Base-by-base conservation (phyloP, 805 yeast genomes). In the Komagataella pseudopastoris region DNA sequence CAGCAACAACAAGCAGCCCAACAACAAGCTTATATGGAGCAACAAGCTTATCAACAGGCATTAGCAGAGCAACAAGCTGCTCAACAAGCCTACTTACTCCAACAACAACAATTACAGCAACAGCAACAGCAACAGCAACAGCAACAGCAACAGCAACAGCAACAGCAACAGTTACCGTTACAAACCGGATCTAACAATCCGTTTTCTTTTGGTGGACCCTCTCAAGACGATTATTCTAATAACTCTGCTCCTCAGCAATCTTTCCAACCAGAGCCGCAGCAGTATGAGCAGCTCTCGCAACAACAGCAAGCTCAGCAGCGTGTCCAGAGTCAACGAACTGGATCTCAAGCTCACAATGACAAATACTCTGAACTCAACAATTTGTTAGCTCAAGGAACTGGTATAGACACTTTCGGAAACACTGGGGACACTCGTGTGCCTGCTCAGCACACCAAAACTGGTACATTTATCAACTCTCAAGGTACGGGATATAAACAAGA, bases 361-460 rank as follows among this genome's bases (percentile, higher is more conserved):
- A 72, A 77, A 60, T 68, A 78, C 74, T 71, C 88, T 55, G 90
- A 86, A 54, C 76, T 91, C 61, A 89, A 89, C 69, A 76, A 77
- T 51, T 72, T 90, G 51, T 71, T 91, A 56, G 88, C 93, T 10
- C 78, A 80, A 47, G 97, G 96, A 24, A 87, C 96, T 0, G 97
- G 96, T 36, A 72, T 88, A 52, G 99, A 90, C 69, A 90, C 97
- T 0, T 93, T 87, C 65, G 96, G 96, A 63, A 88, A 88, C 66
- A 81, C 85, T 16, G 96, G 96, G 51, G 83, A 80, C 18, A 65
- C 80, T 6, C 81, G 96, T 69, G 78, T 91, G 51, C 96, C 98
- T 3, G 95, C 95, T 48, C 97, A 91, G 62, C 91, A 86, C 64
- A 91, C 97, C 1, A 79, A 77, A 57, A 81, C 93, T 2, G 81